These are phyloP conservation scores for Pyrus communis DNA, from an alignment of 306 rosid species.

Conservation along the genomic window DNA sequence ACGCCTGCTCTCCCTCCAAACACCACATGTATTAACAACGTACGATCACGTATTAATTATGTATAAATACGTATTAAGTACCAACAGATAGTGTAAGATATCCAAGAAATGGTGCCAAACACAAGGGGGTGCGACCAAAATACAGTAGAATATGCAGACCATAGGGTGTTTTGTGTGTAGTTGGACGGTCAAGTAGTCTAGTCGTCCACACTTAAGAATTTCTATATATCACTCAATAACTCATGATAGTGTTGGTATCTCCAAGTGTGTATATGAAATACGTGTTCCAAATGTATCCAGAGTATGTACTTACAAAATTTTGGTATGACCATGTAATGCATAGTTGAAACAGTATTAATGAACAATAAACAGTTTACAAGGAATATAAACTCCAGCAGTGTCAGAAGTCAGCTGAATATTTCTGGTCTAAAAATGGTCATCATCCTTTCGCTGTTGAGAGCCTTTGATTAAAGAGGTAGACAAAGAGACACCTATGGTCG, in stretches of 20 bases:
- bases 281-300: neutral
- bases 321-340: neutral
- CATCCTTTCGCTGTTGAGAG: neutral
- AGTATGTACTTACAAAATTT: neutral
- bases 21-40: no score
- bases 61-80: no score
- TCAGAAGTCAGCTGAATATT: slow-evolving; percentile 7
- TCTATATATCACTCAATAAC: no score
- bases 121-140: no score
- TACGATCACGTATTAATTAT: no score
- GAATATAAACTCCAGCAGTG: slow-evolving; percentile 18
- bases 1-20: neutral
- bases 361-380: neutral
- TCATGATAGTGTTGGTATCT: neutral
- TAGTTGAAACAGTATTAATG: neutral
- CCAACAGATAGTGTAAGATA: no score
- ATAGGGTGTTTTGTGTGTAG: no score
- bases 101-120: no score
- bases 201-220: neutral
- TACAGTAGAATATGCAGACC: no score
- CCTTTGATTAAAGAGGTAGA: slow-evolving; percentile 34
- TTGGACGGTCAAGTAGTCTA: no score
- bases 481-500: slow-evolving; percentile 42
- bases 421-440: slow-evolving; percentile 18
- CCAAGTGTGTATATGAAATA: neutral